Evolutionary conservation across 805 yeast genomes (phyloP), one percentile per base, ranked within the genome.

Genomic region (Metschnikowia henanensis): DNA sequence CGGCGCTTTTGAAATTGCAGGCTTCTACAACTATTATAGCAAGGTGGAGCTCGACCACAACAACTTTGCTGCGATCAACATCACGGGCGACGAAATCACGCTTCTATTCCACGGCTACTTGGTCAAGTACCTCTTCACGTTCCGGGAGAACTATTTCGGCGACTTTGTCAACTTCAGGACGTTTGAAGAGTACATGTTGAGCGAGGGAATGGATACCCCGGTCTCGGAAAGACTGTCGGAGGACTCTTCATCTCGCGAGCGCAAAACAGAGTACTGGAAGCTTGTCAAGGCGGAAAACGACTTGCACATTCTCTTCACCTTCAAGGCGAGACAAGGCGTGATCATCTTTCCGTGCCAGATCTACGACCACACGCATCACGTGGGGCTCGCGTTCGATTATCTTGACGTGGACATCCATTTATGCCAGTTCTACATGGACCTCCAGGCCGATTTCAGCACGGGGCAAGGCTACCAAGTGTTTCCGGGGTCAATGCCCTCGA

Each of bases 81-180:
- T 90, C 49, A 60, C 70, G 0, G 87, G 94, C 28, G 81, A 79
- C 22, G 75, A 81, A 37, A 79, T 91, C 0, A 80, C 86, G 0
- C 58, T 94, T 30, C 75, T 84, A 37, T 78, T 84, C 35, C 87
- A 87, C 59, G 99, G 99, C 0, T 86, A 80, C 60, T 74, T 90
- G 6, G 72, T 89, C 6, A 79, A 84, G 50, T 89, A 86, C 60
- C 68, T 92, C 32, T 79, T 90, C 70, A 76, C 80, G 13, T 71
- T 94, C 37, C 77, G 84, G 36, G 96, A 87, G 58, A 94, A 94
- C 59, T 92, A 94, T 60, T 87, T 94, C 61, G 99, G 99, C 2
- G 94, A 87, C 35, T 74, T 76, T 47, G 73, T 79, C n/a, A 87
- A 83, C 53, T 94, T 94, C 60, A 81, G 79, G 51, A 94, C 98